phyloP scores from a whole-genome alignment of 495 filamentous ascomycete species.

The Xylaria palmicola region DNA sequence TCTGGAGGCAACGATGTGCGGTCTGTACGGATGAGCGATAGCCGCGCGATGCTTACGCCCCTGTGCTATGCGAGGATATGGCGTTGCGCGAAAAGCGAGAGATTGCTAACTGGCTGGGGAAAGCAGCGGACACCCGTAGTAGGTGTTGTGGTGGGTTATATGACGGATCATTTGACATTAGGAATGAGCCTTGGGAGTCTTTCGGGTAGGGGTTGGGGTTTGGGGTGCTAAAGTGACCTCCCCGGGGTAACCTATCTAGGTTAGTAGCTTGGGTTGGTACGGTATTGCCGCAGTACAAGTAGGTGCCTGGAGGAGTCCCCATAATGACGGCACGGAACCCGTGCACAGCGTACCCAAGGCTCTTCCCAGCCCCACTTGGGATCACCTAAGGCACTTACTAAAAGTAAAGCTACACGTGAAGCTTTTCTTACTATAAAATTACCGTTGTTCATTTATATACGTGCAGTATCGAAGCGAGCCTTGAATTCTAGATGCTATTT shows the following conservation, averaged over 20 bases:
- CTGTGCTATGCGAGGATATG: slow-evolving; percentile 3
- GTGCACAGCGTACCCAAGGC: no score
- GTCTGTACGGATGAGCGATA: neutral
- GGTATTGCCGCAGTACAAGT: no score
- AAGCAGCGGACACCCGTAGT: neutral
- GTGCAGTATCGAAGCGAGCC: no score
- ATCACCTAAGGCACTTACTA: no score
- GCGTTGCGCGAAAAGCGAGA: neutral
- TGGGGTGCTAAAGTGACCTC: neutral
- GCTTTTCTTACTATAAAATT: no score
- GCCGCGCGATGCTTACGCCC: neutral
- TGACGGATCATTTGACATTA: neutral
- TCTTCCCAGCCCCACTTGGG: no score
- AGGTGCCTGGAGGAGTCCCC: no score
- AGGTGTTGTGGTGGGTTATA: neutral
- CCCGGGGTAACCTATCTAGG: neutral
- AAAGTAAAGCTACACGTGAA: no score
- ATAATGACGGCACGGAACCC: no score
- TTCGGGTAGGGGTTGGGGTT: neutral
- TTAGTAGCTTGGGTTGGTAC: no score
- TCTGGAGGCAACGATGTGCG: neutral
- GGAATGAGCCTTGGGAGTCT: neutral
- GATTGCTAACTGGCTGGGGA: neutral
- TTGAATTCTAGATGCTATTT: no score
- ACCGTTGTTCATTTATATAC: no score